phyloP scores from a whole-genome alignment of 2,329 filamentous ascomycete genomes.

The Aureobasidium melanogenum region DNA sequence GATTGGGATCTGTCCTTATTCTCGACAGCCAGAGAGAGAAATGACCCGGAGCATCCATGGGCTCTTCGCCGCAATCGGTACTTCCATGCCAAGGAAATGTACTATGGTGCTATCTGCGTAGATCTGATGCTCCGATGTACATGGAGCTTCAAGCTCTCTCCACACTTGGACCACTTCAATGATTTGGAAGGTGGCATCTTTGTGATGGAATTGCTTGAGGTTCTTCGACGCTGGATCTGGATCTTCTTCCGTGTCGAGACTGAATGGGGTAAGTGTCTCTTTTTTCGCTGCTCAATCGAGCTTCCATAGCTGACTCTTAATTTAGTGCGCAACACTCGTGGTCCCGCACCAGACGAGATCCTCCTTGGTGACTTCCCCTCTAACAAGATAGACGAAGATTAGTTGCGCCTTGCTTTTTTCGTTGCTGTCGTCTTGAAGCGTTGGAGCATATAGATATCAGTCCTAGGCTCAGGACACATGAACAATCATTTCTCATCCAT shows the following conservation, averaged over 20 bases:
- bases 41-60: conserved; percentile 59
- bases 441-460: conserved; percentile 9
- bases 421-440: not conserved
- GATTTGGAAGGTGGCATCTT: conserved; percentile 88
- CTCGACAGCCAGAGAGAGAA: conserved; percentile 46
- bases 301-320: conserved; percentile 1
- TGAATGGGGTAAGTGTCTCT: conserved; percentile 52
- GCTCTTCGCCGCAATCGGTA: conserved; percentile 67
- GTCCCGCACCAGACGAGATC: conserved; percentile 57
- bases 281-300: not conserved
- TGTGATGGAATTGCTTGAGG: conserved; percentile 75
- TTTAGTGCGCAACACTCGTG: conserved; percentile 46
- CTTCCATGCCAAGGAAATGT: conserved; percentile 63
- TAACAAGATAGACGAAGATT: conserved; percentile 56
- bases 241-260: conserved; percentile 93
- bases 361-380: conserved; percentile 60
- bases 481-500: not conserved
- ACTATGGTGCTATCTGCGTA: conserved; percentile 71
- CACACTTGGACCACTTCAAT: conserved; percentile 72
- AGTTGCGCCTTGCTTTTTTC: conserved; percentile 16
- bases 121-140: conserved; percentile 80
- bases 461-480: not conserved
- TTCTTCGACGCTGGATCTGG: conserved; percentile 88
- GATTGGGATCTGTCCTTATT: conserved; percentile 95
- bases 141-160: conserved; percentile 81